phyloP scores from a whole-genome alignment of 2,329 filamentous ascomycete genomes.

The Penicillium sclerotigenum region DNA sequence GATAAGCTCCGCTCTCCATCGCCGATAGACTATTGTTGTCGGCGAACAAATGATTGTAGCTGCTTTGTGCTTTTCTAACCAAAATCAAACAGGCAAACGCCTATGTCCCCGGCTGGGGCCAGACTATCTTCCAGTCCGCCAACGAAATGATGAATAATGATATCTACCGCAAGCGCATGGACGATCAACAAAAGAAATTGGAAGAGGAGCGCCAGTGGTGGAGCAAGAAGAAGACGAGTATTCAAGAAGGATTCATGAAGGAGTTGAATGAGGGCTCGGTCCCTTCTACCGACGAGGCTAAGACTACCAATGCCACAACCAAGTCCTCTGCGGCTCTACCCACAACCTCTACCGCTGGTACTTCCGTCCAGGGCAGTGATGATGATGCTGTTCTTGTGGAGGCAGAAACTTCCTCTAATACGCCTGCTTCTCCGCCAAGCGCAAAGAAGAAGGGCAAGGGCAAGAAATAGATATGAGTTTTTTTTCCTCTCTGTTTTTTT shows the following conservation, averaged over 20 bases:
- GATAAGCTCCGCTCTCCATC: constrained; percentile 22
- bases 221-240: constrained; percentile 74
- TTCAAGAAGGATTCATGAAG: constrained; percentile 76
- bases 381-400: constrained; percentile 80
- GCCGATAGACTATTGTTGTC: not conserved
- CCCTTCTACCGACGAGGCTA: constrained; percentile 14
- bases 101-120: constrained; percentile 82
- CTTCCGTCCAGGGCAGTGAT: constrained; percentile 50
- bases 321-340: constrained; percentile 22
- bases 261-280: constrained; percentile 58
- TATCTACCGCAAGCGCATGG: constrained; percentile 68
- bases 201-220: constrained; percentile 84
- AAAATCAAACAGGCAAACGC: constrained; percentile 72
- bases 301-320: constrained; percentile 9
- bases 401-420: constrained; percentile 43
- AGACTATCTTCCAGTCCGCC: constrained; percentile 93
- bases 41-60: not conserved
- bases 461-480: constrained; percentile 40
- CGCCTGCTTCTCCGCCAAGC: constrained; percentile 20
- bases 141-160: constrained; percentile 92
- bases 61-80: constrained; percentile 18
- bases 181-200: constrained; percentile 69
- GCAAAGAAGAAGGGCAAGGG: constrained; percentile 47
- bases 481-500: constrained; percentile 4
- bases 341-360: constrained; percentile 36